Percentiles rank a stretch among this genome's conserved stretches.
Conservation (phyloP, 2,329 filamentous ascomycete genomes). For the Alternaria consortialis region DNA sequence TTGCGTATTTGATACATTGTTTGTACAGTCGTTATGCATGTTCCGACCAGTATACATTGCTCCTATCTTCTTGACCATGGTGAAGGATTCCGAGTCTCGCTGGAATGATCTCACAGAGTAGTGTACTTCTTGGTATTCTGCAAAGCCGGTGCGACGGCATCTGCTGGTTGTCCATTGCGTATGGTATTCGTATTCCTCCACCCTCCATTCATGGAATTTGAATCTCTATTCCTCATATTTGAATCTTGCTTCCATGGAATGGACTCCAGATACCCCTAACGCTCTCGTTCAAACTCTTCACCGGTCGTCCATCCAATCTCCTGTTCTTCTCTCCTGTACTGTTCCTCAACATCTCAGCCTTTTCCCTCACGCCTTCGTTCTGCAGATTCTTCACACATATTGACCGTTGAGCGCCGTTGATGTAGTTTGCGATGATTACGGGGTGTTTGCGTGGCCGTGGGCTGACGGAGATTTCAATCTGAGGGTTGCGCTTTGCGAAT, state of each 20-base stretch:
- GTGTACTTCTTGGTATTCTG: neutral
- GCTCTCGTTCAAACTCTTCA: conserved; percentile 69
- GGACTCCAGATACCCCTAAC: conserved; percentile 72
- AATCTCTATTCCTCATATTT: conserved; percentile 31
- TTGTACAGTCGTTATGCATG: conserved; percentile 32
- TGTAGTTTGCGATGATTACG: conserved; percentile 86
- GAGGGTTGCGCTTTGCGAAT: conserved; percentile 83
- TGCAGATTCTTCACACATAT: conserved; percentile 90
- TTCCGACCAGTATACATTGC: neutral
- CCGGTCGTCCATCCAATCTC: conserved; percentile 63
- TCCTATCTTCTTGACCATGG: neutral
- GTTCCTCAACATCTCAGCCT: conserved; percentile 76
- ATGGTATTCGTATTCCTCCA: neutral
- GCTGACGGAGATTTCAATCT: conserved; percentile 90
- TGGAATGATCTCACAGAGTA: neutral
- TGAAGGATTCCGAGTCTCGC: neutral
- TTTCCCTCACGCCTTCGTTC: conserved; percentile 80
- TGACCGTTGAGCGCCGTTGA: conserved; percentile 86
- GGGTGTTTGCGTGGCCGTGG: conserved; percentile 91
- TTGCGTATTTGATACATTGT: conserved; percentile 24
- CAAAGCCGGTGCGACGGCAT: neutral
- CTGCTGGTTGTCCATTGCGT: neutral
- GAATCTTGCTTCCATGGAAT: conserved; percentile 63
- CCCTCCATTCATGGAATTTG: too few species aligned
- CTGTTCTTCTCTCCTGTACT: conserved; percentile 78